Conservation (phyloP, 164 flowering plant species). For the Vitis rotundifolia region DNA sequence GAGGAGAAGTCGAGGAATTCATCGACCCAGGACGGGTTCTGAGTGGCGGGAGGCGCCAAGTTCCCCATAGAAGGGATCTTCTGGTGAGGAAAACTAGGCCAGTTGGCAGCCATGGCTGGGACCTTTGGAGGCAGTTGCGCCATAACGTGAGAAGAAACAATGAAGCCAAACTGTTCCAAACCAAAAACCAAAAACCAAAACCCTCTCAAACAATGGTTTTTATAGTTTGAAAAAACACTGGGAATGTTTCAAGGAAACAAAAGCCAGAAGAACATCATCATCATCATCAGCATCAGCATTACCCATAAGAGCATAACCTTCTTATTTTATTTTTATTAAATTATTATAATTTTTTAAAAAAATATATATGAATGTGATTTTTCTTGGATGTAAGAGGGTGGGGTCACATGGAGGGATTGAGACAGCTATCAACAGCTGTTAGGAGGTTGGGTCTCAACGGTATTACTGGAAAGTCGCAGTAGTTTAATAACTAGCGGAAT, state of each 20-base stretch:
- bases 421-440: slow-evolving; percentile 61
- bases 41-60: slow-evolving; percentile 5
- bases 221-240: neutral
- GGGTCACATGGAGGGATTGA: slow-evolving; percentile 54
- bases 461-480: slow-evolving; percentile 45
- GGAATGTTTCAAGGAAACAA: slow-evolving; percentile 2
- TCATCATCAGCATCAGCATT: neutral
- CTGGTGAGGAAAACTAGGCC: slow-evolving; percentile 59
- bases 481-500: slow-evolving; percentile 36
- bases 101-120: slow-evolving; percentile 57
- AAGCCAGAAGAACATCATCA: slow-evolving; percentile 17
- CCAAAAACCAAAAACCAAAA: slow-evolving; percentile 6
- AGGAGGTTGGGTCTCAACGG: slow-evolving; percentile 43
- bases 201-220: neutral
- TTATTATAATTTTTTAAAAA: too few relatives aligned
- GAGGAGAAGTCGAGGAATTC: slow-evolving; percentile 70
- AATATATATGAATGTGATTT: too few relatives aligned
- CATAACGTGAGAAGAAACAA: slow-evolving; percentile 28
- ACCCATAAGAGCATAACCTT: too few relatives aligned
- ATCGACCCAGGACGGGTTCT: slow-evolving; percentile 55
- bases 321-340: too few relatives aligned
- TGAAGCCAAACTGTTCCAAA: neutral
- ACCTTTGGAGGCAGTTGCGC: slow-evolving; percentile 88
- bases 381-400: slow-evolving; percentile 16
- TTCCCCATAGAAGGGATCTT: slow-evolving; percentile 29